Evolutionary conservation across 805 yeast species (phyloP).

Genomic region (Alloascoidea africana): DNA sequence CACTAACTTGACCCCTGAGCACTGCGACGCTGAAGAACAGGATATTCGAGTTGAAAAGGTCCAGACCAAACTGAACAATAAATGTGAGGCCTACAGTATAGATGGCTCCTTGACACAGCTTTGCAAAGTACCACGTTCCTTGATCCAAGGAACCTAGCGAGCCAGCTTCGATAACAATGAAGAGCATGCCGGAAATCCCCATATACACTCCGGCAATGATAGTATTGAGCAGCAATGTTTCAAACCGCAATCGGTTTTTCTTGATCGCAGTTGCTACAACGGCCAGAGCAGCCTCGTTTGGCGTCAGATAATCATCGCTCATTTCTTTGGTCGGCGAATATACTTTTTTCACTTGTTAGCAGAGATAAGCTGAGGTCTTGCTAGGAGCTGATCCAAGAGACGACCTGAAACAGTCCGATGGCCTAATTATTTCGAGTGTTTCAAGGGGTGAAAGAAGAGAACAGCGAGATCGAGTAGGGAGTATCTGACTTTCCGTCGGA

Average conservation of each 20-base stretch:
- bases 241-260: slow-evolving; percentile 51
- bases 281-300: slow-evolving; percentile 73
- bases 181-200: slow-evolving; percentile 60
- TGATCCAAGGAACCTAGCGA: slow-evolving; percentile 23
- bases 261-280: slow-evolving; percentile 80
- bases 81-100: slow-evolving; percentile 64
- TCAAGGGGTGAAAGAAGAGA: no score
- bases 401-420: no score
- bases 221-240: slow-evolving; percentile 46
- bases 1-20: slow-evolving; percentile 52
- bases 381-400: no score
- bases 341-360: no score
- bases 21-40: slow-evolving; percentile 57
- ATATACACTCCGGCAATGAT: slow-evolving; percentile 58
- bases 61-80: slow-evolving; percentile 64
- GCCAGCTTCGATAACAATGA: slow-evolving; percentile 36
- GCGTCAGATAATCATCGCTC: slow-evolving; percentile 46
- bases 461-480: no score
- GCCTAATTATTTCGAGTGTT: no score
- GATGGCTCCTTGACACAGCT: slow-evolving; percentile 35
- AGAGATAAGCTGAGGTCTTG: no score
- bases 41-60: slow-evolving; percentile 61
- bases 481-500: no score
- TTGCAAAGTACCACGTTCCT: not conserved
- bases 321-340: no score